These are phyloP conservation scores for Priceomyces medius DNA, from an alignment of 805 yeast genomes.

Conservation along the genomic window DNA sequence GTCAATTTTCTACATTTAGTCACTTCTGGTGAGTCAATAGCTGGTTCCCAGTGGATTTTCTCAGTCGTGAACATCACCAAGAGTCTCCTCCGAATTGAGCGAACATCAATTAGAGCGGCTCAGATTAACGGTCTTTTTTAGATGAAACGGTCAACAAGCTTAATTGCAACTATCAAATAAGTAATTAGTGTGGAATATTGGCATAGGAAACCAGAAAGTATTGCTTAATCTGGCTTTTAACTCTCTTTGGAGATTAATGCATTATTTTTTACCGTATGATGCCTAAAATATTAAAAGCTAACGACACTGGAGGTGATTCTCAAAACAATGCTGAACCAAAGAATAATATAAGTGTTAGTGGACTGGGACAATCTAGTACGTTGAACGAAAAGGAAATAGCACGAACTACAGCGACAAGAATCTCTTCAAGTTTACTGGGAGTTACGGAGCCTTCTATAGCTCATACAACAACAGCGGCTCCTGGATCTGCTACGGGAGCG, in stretches of 20 bases:
- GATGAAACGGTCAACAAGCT: not conserved
- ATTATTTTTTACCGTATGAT: no score
- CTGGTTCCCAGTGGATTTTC: no score
- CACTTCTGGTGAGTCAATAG: no score
- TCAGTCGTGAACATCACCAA: not conserved
- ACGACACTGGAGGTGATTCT: not conserved
- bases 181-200: no score
- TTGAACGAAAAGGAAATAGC: slow-evolving; percentile 1
- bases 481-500: slow-evolving; percentile 1
- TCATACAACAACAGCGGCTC: slow-evolving; percentile 1
- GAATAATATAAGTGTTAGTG: not conserved
- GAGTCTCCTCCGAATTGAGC: not conserved
- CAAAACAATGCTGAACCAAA: not conserved
- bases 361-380: not conserved
- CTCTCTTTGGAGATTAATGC: no score
- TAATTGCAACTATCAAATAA: not conserved
- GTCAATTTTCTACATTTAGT: no score
- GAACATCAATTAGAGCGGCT: slow-evolving; percentile 1
- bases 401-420: not conserved
- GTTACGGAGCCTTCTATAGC: not conserved
- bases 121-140: not conserved
- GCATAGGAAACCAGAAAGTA: no score
- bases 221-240: no score
- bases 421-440: not conserved
- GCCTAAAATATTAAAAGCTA: no score